Evolutionary conservation across 139 green algal genomes (phyloP).

Genomic region (Mesotaenium endlicherianum): DNA sequence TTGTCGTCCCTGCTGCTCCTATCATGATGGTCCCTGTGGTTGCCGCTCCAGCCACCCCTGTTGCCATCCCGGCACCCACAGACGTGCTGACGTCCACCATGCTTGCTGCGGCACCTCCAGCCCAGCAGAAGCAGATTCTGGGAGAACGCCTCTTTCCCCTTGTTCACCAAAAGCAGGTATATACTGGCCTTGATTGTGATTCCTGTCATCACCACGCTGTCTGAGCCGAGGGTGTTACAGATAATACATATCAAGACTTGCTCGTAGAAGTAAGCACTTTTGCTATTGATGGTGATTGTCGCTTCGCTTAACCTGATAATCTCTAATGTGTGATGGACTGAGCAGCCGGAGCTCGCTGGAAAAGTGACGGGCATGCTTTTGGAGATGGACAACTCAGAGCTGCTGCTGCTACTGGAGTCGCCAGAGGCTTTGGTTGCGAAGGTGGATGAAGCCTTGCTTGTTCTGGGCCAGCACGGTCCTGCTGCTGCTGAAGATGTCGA

Average conservation of each 20-base stretch:
- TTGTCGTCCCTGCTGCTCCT: neutral
- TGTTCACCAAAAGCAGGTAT: conserved; percentile 44
- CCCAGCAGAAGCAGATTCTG: conserved; percentile 53
- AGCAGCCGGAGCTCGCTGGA: conserved; percentile 49
- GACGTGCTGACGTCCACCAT: conserved; percentile 30
- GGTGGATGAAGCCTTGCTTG: conserved; percentile 54
- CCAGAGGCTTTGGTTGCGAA: conserved; percentile 51
- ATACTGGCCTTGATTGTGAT: conserved; percentile 42
- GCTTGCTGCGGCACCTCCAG: conserved; percentile 28
- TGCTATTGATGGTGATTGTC: conserved; percentile 3
- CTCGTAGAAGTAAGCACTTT: neutral
- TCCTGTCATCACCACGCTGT: neutral
- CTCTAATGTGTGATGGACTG: neutral
- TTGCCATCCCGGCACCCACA: conserved; percentile 13
- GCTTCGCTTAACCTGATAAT: neutral
- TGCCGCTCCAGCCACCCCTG: neutral
- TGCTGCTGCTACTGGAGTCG: conserved; percentile 61
- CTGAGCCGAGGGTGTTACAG: no score
- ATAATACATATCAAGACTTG: neutral
- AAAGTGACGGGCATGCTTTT: conserved; percentile 72
- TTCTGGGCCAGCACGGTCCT: conserved; percentile 41
- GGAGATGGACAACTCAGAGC: conserved; percentile 66
- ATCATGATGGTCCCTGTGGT: neutral
- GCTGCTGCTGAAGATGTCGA: no score
- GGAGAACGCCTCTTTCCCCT: conserved; percentile 64